Evolutionary conservation across 148 eudicot species (phyloP).

Genomic region (Camellia japonica): DNA sequence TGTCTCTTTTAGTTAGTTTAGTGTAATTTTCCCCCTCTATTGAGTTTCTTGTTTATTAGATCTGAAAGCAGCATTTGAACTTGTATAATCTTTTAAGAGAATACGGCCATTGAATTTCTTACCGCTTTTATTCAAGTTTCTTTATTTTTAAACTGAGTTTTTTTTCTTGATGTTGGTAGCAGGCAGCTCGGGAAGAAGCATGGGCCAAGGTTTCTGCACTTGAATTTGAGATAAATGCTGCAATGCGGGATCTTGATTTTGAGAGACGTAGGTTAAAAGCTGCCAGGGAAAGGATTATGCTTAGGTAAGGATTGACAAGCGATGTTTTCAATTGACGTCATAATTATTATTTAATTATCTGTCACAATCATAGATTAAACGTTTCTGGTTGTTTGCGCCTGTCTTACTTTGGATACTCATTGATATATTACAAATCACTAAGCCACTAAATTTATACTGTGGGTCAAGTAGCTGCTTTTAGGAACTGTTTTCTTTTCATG

Average conservation of each 20-base stretch:
- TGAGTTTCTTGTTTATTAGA: neutral
- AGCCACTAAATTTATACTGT: neutral
- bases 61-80: neutral
- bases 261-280: conserved; percentile 81
- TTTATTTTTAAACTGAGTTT: conserved; percentile 30
- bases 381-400: no score
- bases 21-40: neutral
- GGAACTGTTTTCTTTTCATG: neutral
- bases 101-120: neutral
- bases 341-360: neutral
- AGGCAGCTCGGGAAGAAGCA: conserved; percentile 99
- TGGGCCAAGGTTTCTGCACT: conserved; percentile 97
- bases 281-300: conserved; percentile 94
- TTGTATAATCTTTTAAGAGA: neutral
- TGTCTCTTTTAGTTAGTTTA: neutral
- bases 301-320: conserved; percentile 54
- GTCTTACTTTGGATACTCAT: no score
- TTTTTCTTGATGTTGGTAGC: conserved; percentile 64
- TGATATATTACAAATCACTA: neutral
- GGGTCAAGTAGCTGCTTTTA: neutral
- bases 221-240: conserved; percentile 86
- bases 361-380: neutral
- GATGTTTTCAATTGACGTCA: neutral
- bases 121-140: neutral
- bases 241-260: conserved; percentile 89